A percentile compares a stretch with the other conserved stretches of the same genome.
Evolutionary conservation across 345 rosid species (phyloP).

Genomic region (Mangifera indica): DNA sequence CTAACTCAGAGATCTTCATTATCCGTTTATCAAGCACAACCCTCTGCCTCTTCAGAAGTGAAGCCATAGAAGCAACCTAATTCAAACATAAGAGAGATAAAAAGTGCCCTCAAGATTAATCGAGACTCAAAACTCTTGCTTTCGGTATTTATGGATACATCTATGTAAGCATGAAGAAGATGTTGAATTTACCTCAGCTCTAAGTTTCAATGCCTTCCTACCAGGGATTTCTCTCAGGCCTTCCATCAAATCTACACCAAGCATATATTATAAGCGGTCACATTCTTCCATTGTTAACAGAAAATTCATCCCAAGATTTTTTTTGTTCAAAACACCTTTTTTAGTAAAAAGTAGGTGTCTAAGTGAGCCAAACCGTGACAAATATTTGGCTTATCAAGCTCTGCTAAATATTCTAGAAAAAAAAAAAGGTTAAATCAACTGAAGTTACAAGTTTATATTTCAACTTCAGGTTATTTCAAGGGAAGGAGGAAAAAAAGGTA

Average conservation of each 20-base stretch:
- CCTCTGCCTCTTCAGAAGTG: conserved; percentile 62
- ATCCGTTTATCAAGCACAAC: conserved; percentile 57
- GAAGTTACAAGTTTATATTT: not conserved
- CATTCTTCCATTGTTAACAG: not conserved
- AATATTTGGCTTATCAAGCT: not conserved
- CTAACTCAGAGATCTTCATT: conserved; percentile 77
- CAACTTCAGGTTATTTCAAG: not conserved
- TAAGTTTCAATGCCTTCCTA: conserved; percentile 85
- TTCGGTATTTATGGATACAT: no score
- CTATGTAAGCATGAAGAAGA: not conserved
- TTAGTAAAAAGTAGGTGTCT: not conserved
- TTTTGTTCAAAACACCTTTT: not conserved
- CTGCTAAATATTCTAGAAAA: not conserved
- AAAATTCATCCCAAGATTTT: not conserved
- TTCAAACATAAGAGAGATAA: conserved; percentile 8
- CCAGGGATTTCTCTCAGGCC: conserved; percentile 85
- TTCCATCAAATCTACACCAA: conserved; percentile 73
- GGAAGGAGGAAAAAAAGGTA: not conserved
- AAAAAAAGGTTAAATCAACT: not conserved
- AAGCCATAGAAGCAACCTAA: conserved; percentile 85
- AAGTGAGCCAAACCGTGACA: not conserved
- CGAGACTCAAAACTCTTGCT: not conserved
- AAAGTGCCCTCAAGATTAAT: not conserved
- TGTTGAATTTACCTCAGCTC: conserved; percentile 69
- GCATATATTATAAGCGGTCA: not conserved